Percentiles rank a stretch among this genome's conserved stretches.
phyloP scores from a whole-genome alignment of 108 stramenopile species.

The Tribonema minus region DNA sequence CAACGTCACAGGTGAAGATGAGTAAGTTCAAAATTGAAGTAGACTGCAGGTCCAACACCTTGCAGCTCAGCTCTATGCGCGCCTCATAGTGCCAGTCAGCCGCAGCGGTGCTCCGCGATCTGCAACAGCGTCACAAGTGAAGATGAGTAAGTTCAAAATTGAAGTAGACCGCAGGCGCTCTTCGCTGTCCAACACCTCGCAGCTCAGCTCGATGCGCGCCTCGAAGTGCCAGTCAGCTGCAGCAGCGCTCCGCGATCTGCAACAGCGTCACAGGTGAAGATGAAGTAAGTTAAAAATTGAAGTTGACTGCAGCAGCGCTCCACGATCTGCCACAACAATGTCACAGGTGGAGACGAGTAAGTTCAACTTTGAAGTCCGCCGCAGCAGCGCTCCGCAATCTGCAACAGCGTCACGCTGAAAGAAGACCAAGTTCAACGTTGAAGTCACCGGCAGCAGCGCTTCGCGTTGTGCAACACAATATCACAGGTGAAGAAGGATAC shows the following conservation, averaged over 20 bases:
- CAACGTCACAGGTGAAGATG: no score
- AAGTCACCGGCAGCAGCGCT: no score
- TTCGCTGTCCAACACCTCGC: constrained; percentile 74
- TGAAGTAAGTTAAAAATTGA: no score
- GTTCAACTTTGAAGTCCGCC: constrained; percentile 9
- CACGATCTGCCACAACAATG: constrained; percentile 81
- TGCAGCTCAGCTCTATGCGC: constrained; percentile 75
- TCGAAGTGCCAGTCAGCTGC: constrained; percentile 15
- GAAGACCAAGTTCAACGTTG: no score
- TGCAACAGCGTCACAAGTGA: constrained; percentile 1
- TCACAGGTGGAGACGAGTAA: no score
- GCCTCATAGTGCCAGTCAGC: constrained; percentile 38
- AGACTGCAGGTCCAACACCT: constrained; percentile 82
- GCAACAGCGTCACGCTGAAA: constrained; percentile 2
- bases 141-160: no score
- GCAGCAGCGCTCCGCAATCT: not conserved
- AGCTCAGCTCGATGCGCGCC: constrained; percentile 74
- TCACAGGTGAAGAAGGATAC: constrained; percentile 74
- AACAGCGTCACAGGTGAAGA: no score
- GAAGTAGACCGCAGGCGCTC: no score
- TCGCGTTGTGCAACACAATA: constrained; percentile 74
- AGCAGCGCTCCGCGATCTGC: not conserved
- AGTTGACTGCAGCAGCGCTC: no score
- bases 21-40: no score
- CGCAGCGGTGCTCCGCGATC: not conserved